These are phyloP conservation scores for Linderniella brevidens DNA, from an alignment of 257 asterid species.

Conservation along the genomic window DNA sequence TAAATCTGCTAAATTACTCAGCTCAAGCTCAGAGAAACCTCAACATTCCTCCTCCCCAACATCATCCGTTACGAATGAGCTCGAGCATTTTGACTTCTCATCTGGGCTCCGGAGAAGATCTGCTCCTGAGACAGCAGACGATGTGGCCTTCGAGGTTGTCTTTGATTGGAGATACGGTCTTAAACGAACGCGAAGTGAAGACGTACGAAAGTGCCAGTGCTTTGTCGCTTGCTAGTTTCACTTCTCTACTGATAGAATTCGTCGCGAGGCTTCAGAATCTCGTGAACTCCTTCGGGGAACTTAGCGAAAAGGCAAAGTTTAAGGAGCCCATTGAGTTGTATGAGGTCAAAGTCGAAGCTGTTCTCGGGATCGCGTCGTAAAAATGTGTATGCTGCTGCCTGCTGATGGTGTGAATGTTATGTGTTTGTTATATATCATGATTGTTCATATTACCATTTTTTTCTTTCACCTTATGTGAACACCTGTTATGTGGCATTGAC, in stretches of 20 bases:
- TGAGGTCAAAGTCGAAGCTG: neutral
- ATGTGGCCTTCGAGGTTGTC: constrained; percentile 96
- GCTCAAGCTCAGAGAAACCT: too few relatives aligned
- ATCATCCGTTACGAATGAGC: constrained; percentile 13
- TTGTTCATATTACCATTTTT: too few relatives aligned
- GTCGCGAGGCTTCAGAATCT: constrained; percentile 93
- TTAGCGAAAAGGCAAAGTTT: constrained; percentile 66
- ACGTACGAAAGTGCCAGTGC: constrained; percentile 91
- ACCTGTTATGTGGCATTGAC: too few relatives aligned
- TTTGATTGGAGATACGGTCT: constrained; percentile 40
- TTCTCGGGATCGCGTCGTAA: neutral
- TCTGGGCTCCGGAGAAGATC: constrained; percentile 54
- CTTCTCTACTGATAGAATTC: constrained; percentile 74
- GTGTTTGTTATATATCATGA: too few relatives aligned
- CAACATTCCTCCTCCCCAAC: too few relatives aligned
- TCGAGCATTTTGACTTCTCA: constrained; percentile 36
- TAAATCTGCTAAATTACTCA: too few relatives aligned
- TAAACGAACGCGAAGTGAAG: constrained; percentile 70
- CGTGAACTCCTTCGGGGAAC: constrained; percentile 46
- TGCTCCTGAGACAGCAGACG: constrained; percentile 32
- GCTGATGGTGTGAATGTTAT: too few relatives aligned
- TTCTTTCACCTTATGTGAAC: too few relatives aligned
- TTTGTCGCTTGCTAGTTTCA: constrained; percentile 64
- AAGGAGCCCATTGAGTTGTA: constrained; percentile 19
- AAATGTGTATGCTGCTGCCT: too few relatives aligned